phyloP scores from a whole-genome alignment of 139 green algal species.

The Micromonas pusilla region DNA sequence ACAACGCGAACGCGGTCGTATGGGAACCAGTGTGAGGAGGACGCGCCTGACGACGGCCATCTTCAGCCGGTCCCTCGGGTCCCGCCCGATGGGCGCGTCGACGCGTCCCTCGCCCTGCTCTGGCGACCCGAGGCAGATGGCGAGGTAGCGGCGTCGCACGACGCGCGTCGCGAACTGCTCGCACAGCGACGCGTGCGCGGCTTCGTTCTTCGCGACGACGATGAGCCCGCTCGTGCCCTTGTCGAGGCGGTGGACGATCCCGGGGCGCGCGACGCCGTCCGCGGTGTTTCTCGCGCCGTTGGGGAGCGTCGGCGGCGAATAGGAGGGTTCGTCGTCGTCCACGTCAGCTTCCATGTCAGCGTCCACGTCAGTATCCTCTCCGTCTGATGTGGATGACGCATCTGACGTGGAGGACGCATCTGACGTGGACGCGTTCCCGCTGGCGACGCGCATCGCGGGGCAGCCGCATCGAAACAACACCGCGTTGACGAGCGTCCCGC shows the following conservation, averaged over 20 bases:
- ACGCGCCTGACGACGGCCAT: neutral
- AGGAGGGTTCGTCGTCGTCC: no score
- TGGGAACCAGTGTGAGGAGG: no score
- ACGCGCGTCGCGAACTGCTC: constrained; percentile 77
- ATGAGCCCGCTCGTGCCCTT: constrained; percentile 62
- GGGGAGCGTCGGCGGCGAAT: no score
- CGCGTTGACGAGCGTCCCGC: constrained; percentile 91
- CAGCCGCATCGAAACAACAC: constrained; percentile 78
- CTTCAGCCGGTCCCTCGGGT: constrained; percentile 37
- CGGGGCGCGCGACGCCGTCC: constrained; percentile 57
- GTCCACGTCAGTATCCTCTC: no score
- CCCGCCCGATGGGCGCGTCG: constrained; percentile 42
- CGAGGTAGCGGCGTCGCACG: constrained; percentile 62
- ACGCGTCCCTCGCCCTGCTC: constrained; percentile 5
- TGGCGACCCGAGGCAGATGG: constrained; percentile 41
- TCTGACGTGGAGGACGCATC: no score
- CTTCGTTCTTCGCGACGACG: constrained; percentile 82
- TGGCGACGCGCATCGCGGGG: neutral
- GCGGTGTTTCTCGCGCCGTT: no score
- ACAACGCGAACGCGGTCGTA: no score
- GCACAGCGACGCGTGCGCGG: constrained; percentile 37
- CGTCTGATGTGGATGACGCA: no score
- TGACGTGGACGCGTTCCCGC: no score
- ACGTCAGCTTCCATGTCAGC: no score
- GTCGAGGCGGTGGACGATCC: constrained; percentile 97